Evolutionary conservation across 2,329 filamentous ascomycete genomes (phyloP).

Genomic region (Xylariaceae sp.): DNA sequence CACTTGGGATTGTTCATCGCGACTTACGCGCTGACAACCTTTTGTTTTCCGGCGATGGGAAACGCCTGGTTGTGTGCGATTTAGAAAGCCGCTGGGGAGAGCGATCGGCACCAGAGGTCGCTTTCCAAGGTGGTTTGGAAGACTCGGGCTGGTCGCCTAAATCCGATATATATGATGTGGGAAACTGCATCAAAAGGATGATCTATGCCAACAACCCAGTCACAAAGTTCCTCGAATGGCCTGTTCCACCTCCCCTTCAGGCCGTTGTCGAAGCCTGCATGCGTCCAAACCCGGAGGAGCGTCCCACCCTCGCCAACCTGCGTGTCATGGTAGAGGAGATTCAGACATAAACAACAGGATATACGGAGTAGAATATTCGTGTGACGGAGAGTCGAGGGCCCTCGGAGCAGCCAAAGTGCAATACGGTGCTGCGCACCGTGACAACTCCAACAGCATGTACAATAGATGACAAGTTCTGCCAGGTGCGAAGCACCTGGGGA

Average conservation of each 20-base stretch:
- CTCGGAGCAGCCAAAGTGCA: too few relatives aligned
- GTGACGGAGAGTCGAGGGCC: too few relatives aligned
- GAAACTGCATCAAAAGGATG: constrained; percentile 23
- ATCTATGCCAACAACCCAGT: constrained; percentile 26
- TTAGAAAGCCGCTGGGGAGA: constrained; percentile 27
- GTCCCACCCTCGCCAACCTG: constrained; percentile 6
- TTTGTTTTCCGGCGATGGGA: constrained; percentile 20
- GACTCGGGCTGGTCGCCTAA: constrained; percentile 14
- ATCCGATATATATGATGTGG: constrained; percentile 27
- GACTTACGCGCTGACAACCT: constrained; percentile 22
- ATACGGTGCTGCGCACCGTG: too few relatives aligned
- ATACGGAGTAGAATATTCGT: too few relatives aligned
- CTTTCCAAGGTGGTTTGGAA: constrained; percentile 13
- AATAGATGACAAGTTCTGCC: too few relatives aligned
- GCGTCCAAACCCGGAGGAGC: constrained; percentile 2
- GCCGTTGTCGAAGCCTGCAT: constrained; percentile 11
- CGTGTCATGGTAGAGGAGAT: neutral
- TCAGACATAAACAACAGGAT: neutral
- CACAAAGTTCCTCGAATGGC: constrained; percentile 24
- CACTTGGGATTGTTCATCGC: constrained; percentile 26
- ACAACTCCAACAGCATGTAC: too few relatives aligned
- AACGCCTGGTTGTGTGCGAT: constrained; percentile 22
- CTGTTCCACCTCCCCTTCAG: constrained; percentile 18
- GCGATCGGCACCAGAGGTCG: constrained; percentile 21
- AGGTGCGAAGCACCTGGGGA: too few relatives aligned